Evolutionary conservation across 352 stramenopile species (phyloP).

Genomic region (Phytophthora sansomeana): DNA sequence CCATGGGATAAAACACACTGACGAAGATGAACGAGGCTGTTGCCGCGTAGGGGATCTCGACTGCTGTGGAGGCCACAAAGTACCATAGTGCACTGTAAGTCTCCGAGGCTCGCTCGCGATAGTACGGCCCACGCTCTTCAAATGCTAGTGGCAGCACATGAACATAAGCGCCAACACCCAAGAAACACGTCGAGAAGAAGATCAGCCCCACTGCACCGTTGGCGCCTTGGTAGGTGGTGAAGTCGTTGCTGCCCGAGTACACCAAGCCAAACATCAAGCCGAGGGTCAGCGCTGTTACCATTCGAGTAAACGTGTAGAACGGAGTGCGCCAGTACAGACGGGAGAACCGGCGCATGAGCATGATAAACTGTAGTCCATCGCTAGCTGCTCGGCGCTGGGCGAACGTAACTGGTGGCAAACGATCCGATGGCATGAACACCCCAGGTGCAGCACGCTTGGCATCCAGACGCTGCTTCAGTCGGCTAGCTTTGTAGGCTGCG

Average conservation of each 20-base stretch:
- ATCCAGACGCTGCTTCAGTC: slow-evolving; percentile 40
- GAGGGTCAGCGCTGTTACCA: slow-evolving; percentile 46
- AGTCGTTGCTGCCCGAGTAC: slow-evolving; percentile 48
- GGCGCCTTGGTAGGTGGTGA: slow-evolving; percentile 49
- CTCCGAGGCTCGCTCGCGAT: slow-evolving; percentile 89
- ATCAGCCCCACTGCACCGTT: slow-evolving; percentile 71
- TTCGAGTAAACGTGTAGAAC: slow-evolving; percentile 77
- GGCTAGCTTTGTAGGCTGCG: slow-evolving; percentile 41
- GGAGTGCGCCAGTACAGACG: slow-evolving; percentile 89
- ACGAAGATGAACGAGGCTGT: slow-evolving; percentile 60
- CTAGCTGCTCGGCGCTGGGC: slow-evolving; percentile 40
- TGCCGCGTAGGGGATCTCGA: slow-evolving; percentile 86
- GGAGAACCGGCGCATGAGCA: slow-evolving; percentile 64
- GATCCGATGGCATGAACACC: slow-evolving; percentile 46
- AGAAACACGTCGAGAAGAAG: slow-evolving; percentile 84
- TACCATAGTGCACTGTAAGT: slow-evolving; percentile 92
- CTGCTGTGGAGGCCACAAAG: slow-evolving; percentile 72
- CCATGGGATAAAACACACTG: slow-evolving; percentile 78
- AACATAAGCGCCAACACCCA: slow-evolving; percentile 71
- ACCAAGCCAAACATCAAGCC: slow-evolving; percentile 57
- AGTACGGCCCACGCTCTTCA: slow-evolving; percentile 90
- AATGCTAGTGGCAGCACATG: slow-evolving; percentile 78
- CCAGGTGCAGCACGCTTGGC: slow-evolving; percentile 38
- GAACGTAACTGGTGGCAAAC: slow-evolving; percentile 38
- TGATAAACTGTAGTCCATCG: slow-evolving; percentile 41